Percentiles rank a stretch among this genome's conserved stretches.
Evolutionary conservation across 305 asterid genomes (phyloP).

Genomic region (Withania somnifera): DNA sequence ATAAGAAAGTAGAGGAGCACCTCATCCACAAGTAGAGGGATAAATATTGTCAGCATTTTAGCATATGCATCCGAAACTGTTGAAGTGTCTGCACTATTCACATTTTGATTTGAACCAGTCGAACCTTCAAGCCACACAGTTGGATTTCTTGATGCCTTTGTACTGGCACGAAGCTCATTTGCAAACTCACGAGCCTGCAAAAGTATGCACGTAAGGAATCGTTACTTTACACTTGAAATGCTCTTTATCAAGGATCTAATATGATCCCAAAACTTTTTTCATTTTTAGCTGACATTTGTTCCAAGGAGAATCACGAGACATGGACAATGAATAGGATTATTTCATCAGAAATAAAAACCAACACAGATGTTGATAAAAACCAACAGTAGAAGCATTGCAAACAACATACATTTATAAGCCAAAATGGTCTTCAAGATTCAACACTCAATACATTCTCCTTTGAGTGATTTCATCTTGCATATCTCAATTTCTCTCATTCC

Average conservation of each 20-base stretch:
- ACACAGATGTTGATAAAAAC: neutral
- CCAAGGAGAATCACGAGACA: neutral
- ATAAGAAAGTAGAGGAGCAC: slow-evolving; percentile 26
- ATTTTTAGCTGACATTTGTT: neutral
- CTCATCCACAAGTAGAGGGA: slow-evolving; percentile 99
- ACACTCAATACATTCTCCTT: neutral
- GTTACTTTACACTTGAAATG: slow-evolving; percentile 9
- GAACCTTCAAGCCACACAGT: slow-evolving; percentile 96
- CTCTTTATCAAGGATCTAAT: neutral
- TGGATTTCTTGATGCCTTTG: slow-evolving; percentile 88
- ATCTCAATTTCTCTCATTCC: neutral
- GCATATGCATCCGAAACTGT: slow-evolving; percentile 95
- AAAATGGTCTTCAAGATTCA: neutral
- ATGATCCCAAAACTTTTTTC: neutral
- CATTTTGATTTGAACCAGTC: slow-evolving; percentile 70
- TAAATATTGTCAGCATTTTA: slow-evolving; percentile 94
- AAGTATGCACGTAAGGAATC: slow-evolving; percentile 9
- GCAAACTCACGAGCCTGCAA: slow-evolving; percentile 98
- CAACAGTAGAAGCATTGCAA: neutral
- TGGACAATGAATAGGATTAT: neutral
- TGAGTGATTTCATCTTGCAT: neutral
- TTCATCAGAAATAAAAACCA: neutral
- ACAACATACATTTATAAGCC: neutral
- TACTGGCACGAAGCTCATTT: slow-evolving; percentile 96
- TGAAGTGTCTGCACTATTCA: slow-evolving; percentile 82